Evolutionary conservation across 2,329 filamentous ascomycete species (phyloP), one percentile per base, ranked within the genome.

Genomic region (Penicillium sp.): DNA sequence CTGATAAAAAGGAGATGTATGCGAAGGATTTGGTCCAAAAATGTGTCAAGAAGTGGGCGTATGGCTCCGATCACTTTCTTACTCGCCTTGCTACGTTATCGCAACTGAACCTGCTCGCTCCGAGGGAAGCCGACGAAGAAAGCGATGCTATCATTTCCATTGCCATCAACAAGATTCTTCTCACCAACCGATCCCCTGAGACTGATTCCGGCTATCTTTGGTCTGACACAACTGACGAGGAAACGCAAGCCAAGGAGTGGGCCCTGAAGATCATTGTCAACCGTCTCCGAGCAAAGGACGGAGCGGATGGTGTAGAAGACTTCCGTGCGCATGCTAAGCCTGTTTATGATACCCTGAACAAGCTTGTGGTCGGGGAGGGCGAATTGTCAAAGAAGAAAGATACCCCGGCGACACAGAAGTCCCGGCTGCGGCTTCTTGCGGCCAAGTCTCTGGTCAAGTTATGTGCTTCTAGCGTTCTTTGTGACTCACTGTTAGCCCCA

Each of bases 231-330:
- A 80, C 90, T 58, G 89, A 95, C 58, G 85, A 93, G 47, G 91
- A 96, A 65, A 87, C 90, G 15, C 82, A 86, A 54, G 87, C 91
- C 18, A 96, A 97, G 72, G 83, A 85, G 51, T 86, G 90, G 77
- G 88, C 92, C 1, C 76, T 97, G 44, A 93, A 88, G 68, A 87
- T 91, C 15, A 79, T 97, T 24, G 90, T 94, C 53, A 97, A 97
- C 70, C 85, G 89, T 49, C 80, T 96, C 16, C 85, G 92, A 36
- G 87, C 82, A 70, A 69, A 86, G 60, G 79, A 81, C 33, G 78
- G 83, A 21, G 65, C 70, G 13, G 69, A 74, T 42, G 61, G 61
- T 29, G 70, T 74, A 23, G 69, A 69, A 18, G 72, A 76, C n/a
- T 75, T 83, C 53, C 69, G 73, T 45, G 76, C 78, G 33, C 73